A percentile compares a stretch with the other conserved stretches of the same genome.
phyloP scores from a whole-genome alignment of 192 early-diverging fungal genomes.

The Phycomyces blakesleeanus region DNA sequence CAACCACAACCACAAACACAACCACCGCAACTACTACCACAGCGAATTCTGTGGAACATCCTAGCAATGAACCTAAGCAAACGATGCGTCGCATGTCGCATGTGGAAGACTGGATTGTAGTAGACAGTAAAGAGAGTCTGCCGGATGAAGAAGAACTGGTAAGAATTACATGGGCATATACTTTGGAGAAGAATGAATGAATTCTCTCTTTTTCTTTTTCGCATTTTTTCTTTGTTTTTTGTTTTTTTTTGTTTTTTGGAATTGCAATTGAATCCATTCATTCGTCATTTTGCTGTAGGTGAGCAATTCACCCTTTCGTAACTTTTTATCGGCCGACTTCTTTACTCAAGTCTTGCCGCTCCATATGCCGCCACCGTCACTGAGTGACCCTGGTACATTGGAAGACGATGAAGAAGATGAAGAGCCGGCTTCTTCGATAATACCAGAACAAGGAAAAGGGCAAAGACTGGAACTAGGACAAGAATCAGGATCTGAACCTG shows the following conservation, averaged over 20 bases:
- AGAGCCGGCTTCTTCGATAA: background rate
- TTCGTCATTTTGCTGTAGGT: slow-evolving; percentile 5
- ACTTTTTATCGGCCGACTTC: slow-evolving; percentile 34
- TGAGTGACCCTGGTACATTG: slow-evolving; percentile 21
- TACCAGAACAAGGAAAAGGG: no score
- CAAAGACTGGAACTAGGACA: no score
- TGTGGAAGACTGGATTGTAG: slow-evolving; percentile 34
- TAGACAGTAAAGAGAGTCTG: slow-evolving; percentile 34
- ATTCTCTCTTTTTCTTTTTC: no score
- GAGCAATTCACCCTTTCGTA: slow-evolving; percentile 22
- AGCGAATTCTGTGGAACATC: background rate
- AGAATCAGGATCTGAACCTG: no score
- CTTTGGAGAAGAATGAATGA: no score
- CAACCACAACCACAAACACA: slow-evolving; percentile 1
- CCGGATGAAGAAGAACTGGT: slow-evolving; percentile 41
- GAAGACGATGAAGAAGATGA: slow-evolving; percentile 12
- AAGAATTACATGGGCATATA: background rate
- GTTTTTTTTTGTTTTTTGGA: no score
- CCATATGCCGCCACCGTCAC: slow-evolving; percentile 34
- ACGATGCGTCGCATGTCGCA: slow-evolving; percentile 34
- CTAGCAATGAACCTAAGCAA: background rate
- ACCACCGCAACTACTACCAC: background rate
- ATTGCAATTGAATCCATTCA: no score
- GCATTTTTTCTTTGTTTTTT: no score
- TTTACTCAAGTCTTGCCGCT: slow-evolving; percentile 32